phyloP scores from a whole-genome alignment of 768 basidiomycete genomes.

The Clitopilus hobsonii region DNA sequence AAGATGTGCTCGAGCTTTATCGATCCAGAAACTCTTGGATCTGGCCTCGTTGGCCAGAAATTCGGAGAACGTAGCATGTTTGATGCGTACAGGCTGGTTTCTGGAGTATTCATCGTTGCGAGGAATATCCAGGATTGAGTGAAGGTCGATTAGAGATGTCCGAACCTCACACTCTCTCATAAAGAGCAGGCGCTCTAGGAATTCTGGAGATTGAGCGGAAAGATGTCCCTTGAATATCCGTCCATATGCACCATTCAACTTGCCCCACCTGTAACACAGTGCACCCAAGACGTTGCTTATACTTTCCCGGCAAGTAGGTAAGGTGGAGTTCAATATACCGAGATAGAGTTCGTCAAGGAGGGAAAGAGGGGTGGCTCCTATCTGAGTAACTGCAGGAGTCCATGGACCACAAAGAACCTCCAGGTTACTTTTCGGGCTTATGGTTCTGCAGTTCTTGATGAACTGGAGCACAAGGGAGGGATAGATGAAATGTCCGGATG shows the following conservation, averaged over 20 bases:
- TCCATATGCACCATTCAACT: too few relatives aligned
- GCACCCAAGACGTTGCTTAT: too few relatives aligned
- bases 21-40: neutral
- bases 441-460: neutral
- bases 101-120: neutral
- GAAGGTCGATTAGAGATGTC: neutral
- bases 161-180: neutral
- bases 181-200: neutral
- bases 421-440: too few relatives aligned
- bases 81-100: neutral
- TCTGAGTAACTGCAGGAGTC: too few relatives aligned
- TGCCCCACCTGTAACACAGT: too few relatives aligned
- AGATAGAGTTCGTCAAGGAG: too few relatives aligned
- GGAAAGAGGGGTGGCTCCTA: too few relatives aligned
- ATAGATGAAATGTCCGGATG: conserved; percentile 7
- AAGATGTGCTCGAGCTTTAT: neutral
- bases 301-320: too few relatives aligned
- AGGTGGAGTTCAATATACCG: too few relatives aligned
- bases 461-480: conserved; percentile 1
- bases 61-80: neutral
- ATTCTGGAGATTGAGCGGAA: too few relatives aligned
- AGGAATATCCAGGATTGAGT: neutral
- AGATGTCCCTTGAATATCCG: too few relatives aligned
- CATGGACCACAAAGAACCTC: too few relatives aligned
- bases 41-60: neutral